Evolutionary conservation across 1,139 yeast species (phyloP), one percentile per base, ranked within the genome.

Genomic region (Casaregolazyma suthepensis): DNA sequence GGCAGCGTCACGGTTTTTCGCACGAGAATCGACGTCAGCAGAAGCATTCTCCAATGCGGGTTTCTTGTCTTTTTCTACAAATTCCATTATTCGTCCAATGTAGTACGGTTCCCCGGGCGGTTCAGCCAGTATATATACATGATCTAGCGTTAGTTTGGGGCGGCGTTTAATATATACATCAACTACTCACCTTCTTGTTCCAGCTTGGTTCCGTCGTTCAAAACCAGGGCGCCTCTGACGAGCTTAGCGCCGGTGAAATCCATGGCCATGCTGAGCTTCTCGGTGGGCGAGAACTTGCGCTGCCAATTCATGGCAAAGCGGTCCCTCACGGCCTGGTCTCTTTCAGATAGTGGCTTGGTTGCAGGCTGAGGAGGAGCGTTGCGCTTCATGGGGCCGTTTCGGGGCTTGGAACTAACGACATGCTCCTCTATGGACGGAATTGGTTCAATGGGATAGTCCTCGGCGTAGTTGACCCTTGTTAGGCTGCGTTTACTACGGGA

Each of bases 51-150:
- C 40, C 5, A 37, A 19, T 20, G 17, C 29, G n/a, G 40, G 10
- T 20, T 26, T 29, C 4, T 26, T 53, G 38, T 47, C 46, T 18
- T 50, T 43, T 12, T 51, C 53, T 15, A 78, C 81, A 66, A 90
- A 89, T 23, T 91, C 95, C 78, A 88, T 80, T 49, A 93, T 78
- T 52, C 94, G 75, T 0, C 96, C 98, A 48, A 93, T 80, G 64
- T 88, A 90, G 71, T 87, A 91, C 0, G 98, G 97, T 62, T 91
- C 98, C 1, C 96, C 95, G 0, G 96, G 93, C 0, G 97, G 97
- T 66, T 89, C 97, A 59, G 95, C 83, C 23, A 90, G 77, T 81
- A 93, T 83, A 66, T 87, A 91, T 5, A 91, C 85, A 59, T 78
- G 84, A 55, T 91, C 96, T 68, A 48, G 37, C 22, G 45, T 37